A percentile compares a stretch with the other conserved stretches of the same genome.
Conservation (phyloP, 2,329 filamentous ascomycete species). For the Zalaria obscura region DNA sequence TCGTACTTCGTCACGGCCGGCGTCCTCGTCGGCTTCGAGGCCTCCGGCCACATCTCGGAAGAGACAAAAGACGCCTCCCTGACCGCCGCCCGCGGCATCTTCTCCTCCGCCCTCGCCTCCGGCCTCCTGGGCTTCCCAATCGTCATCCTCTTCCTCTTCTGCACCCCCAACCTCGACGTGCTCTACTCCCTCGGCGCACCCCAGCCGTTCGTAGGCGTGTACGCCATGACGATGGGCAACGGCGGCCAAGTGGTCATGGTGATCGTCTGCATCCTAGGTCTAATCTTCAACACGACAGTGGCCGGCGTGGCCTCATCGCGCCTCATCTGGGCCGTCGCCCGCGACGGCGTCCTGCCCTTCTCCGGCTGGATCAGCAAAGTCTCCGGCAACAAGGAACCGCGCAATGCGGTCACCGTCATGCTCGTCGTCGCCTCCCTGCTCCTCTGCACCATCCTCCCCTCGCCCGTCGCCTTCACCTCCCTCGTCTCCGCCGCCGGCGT, state of each 20-base stretch:
- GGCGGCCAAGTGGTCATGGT: constrained; percentile 49
- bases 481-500: constrained; percentile 25
- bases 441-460: constrained; percentile 46
- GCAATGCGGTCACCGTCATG: constrained; percentile 46
- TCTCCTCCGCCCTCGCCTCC: constrained; percentile 44
- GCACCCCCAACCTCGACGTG: constrained; percentile 37
- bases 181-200: constrained; percentile 40
- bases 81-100: constrained; percentile 44
- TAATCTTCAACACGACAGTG: constrained; percentile 44
- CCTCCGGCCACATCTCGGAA: constrained; percentile 46
- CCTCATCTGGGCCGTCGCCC: constrained; percentile 48
- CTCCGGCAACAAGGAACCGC: constrained; percentile 39
- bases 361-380: constrained; percentile 44
- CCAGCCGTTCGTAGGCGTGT: constrained; percentile 45
- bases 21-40: constrained; percentile 47
- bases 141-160: constrained; percentile 47
- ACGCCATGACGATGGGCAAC: constrained; percentile 40
- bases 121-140: constrained; percentile 40
- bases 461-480: constrained; percentile 25
- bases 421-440: constrained; percentile 39
- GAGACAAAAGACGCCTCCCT: constrained; percentile 45
- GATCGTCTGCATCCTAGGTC: constrained; percentile 35
- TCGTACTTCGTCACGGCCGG: constrained; percentile 47
- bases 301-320: constrained; percentile 45
- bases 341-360: constrained; percentile 46